Percentiles rank a stretch among this genome's conserved stretches.
phyloP scores from a whole-genome alignment of 768 basidiomycete species.

The Calocybe cyanea region DNA sequence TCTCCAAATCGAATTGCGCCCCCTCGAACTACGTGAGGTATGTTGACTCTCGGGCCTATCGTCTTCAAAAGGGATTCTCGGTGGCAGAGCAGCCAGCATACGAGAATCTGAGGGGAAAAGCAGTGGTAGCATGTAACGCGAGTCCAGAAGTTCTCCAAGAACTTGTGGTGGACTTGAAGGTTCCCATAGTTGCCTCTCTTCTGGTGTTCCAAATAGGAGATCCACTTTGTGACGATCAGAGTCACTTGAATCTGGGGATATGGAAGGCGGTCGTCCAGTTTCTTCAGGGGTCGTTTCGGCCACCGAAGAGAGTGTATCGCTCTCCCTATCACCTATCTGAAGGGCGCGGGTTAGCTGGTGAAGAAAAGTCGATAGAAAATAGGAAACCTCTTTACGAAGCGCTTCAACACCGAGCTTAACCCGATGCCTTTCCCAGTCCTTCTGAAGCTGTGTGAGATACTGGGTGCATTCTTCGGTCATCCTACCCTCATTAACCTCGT shows the following conservation, averaged over 20 bases:
- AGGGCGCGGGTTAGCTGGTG: conserved; percentile 7
- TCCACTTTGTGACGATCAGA: conserved; percentile 61
- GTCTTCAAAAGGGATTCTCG: conserved; percentile 33
- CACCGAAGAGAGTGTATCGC: conserved; percentile 50
- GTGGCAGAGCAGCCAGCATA: conserved; percentile 68
- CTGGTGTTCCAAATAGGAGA: conserved; percentile 67
- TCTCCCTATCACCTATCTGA: conserved; percentile 67
- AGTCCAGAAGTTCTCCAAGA: conserved; percentile 89
- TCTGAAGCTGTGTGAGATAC: conserved; percentile 92
- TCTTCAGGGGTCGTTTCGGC: conserved; percentile 35
- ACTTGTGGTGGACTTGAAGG: conserved; percentile 76
- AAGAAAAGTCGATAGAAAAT: not conserved
- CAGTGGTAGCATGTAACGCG: conserved; percentile 88
- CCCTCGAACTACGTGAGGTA: conserved; percentile 13
- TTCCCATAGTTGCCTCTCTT: conserved; percentile 69
- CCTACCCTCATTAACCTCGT: conserved; percentile 85
- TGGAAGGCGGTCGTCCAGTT: conserved; percentile 29
- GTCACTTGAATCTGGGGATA: conserved; percentile 31
- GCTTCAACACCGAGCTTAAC: conserved; percentile 85
- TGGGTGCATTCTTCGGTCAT: conserved; percentile 97
- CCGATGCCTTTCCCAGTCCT: conserved; percentile 94
- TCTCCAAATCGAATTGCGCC: conserved; percentile 52
- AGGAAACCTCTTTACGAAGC: conserved; percentile 70
- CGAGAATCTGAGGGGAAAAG: conserved; percentile 79
- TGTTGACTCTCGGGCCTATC: conserved; percentile 18